Base-by-base conservation (phyloP, 352 stramenopile genomes). In the Globisporangium cystogenes region DNA sequence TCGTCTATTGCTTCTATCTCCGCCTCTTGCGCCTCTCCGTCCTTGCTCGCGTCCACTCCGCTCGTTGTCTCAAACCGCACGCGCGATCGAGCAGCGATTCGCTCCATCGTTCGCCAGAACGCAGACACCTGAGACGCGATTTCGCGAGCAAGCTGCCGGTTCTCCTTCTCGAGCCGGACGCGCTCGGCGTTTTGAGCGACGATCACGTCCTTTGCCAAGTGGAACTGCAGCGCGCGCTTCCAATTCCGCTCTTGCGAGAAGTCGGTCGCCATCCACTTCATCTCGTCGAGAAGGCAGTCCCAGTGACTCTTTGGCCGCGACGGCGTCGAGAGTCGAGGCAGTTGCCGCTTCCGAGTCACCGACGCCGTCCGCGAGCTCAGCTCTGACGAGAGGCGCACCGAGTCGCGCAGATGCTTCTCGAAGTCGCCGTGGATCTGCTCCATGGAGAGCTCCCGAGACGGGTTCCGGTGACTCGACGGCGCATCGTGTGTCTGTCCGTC, bases 201-300 rank as follows among this genome's bases (percentile, higher is more conserved):
- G 33, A 87, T 72, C 14, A 84, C 74, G 51, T 90, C 73, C 26
- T 67, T 68, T 20, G 76, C 81, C 12, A 93, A 33, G 35, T 81
- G 84, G 20, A 62, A 73, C 51, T 88, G 81, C 42, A 82, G 52
- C 31, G 82, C 78, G 14, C 69, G 72, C 45, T 98, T 98, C 94
- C 95, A 99, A 64, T 98, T 98, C 6, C 95, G 76, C 66, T 99
- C 96, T 65, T 98, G 87, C 29, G 90, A 76, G 74, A 99, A 99
- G 76, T 99, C 96, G 5, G 82, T 90, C 24, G 95, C 89, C 77
- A 99, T 90, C 92, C 96, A 98, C 58, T 82, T 72, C 96, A 99
- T 98, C 69, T 99, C 96, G 35, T 98, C 84, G 8, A 99, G 64
- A 7, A 98, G 43, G 43, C 75, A 86, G 60, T 99, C 96, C 93